Conservation (phyloP, 140 eudicot species). For the Flaveria floridana region DNA sequence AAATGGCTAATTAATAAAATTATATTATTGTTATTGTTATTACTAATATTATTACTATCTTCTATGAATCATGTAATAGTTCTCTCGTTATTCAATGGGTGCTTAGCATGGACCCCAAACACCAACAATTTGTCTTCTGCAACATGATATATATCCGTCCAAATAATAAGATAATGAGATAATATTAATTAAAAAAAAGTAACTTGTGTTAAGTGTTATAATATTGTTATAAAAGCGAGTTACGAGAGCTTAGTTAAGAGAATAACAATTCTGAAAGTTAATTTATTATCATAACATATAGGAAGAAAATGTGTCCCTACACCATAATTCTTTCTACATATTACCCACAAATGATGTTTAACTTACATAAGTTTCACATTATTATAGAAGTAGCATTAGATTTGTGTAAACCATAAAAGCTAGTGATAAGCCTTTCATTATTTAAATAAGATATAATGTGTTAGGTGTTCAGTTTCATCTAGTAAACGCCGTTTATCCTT, state of each 20-base stretch:
- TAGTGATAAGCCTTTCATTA: no score
- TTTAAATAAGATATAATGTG: not conserved
- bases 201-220: not conserved
- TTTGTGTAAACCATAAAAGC: no score
- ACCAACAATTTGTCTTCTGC: not conserved
- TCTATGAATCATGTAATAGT: not conserved
- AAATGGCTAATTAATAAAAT: not conserved
- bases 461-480: not conserved
- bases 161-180: not conserved
- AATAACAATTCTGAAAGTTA: not conserved
- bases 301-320: not conserved
- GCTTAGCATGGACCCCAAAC: not conserved
- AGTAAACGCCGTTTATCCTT: no score
- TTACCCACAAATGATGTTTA: not conserved
- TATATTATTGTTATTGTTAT: no score
- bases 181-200: no score
- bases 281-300: no score
- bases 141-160: not conserved
- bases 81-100: not conserved
- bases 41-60: not conserved
- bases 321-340: not conserved
- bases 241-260: no score
- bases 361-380: not conserved
- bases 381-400: no score
- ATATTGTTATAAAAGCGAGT: no score